Conservation (phyloP, 257 asterid species). For the Nicotiana noctiflora region DNA sequence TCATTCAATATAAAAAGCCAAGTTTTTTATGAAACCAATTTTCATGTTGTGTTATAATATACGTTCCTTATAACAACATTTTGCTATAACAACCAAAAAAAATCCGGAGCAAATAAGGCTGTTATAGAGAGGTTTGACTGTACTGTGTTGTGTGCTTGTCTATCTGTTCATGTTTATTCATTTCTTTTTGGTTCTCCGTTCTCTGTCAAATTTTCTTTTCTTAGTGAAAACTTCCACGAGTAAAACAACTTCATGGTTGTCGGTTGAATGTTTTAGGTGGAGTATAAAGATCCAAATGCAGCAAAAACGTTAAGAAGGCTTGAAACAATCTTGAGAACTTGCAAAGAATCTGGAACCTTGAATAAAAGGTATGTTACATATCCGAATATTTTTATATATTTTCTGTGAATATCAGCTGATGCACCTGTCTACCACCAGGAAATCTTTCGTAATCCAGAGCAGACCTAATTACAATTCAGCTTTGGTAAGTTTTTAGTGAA, state of each 20-base stretch:
- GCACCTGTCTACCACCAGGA: conserved; percentile 38
- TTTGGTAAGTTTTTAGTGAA: conserved; percentile 36
- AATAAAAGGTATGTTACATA: conserved; percentile 24
- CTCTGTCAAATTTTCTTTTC: neutral
- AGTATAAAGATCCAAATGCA: conserved; percentile 71
- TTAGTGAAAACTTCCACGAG: neutral
- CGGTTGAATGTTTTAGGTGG: conserved; percentile 35
- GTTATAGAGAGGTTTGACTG: too few relatives aligned
- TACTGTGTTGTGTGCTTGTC: neutral
- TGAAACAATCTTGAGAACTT: conserved; percentile 57
- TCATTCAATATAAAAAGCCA: too few relatives aligned
- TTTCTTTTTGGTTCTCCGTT: neutral
- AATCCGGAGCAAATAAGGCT: too few relatives aligned
- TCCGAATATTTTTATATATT: neutral
- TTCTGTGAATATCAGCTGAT: conserved; percentile 7
- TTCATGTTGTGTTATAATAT: too few relatives aligned
- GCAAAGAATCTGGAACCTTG: conserved; percentile 79
- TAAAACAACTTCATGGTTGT: neutral
- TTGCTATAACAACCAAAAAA: too few relatives aligned
- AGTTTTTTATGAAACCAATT: too few relatives aligned
- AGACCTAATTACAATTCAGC: conserved; percentile 44
- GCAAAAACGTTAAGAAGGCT: conserved; percentile 51
- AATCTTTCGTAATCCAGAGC: conserved; percentile 52
- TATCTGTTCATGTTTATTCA: neutral
- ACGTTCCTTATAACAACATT: too few relatives aligned